A percentile compares a stretch with the other conserved stretches of the same genome.
Evolutionary conservation across 495 filamentous ascomycete genomes (phyloP).

Genomic region (Penicillium crystallinum): DNA sequence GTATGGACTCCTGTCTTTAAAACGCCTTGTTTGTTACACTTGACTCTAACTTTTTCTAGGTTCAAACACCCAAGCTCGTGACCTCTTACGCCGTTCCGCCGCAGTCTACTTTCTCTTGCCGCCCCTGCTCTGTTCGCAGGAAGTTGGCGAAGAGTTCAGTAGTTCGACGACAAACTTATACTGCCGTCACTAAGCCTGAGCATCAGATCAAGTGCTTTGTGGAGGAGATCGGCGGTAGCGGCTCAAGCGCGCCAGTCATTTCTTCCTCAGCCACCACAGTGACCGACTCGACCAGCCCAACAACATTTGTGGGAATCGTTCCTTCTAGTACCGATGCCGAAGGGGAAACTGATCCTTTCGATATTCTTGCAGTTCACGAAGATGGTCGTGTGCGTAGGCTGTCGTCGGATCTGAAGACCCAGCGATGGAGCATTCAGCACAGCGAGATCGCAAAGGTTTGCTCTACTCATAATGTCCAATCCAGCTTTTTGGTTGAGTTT

Average conservation of each 20-base stretch:
- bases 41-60: slow-evolving; percentile 40
- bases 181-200: slow-evolving; percentile 37
- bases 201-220: slow-evolving; percentile 50
- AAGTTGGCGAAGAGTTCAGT: slow-evolving; percentile 46
- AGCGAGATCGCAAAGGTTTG: slow-evolving; percentile 32
- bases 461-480: slow-evolving; percentile 28
- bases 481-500: slow-evolving; percentile 42
- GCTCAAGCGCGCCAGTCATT: slow-evolving; percentile 33
- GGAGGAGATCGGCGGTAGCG: slow-evolving; percentile 39
- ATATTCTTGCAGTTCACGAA: slow-evolving; percentile 45
- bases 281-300: slow-evolving; percentile 39
- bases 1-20: slow-evolving; percentile 44
- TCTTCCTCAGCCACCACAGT: slow-evolving; percentile 38
- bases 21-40: no score
- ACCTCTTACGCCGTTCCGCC: slow-evolving; percentile 84
- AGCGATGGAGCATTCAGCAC: slow-evolving; percentile 41
- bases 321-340: slow-evolving; percentile 21
- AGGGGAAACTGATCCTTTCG: slow-evolving; percentile 26
- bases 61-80: slow-evolving; percentile 71
- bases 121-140: slow-evolving; percentile 68
- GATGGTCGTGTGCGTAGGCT: slow-evolving; percentile 40
- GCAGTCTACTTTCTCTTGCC: slow-evolving; percentile 69
- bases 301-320: slow-evolving; percentile 38
- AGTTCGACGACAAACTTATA: slow-evolving; percentile 70
- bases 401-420: slow-evolving; percentile 35